phyloP scores from a whole-genome alignment of 2,329 filamentous ascomycete species.

The Trichoderma sp. region DNA sequence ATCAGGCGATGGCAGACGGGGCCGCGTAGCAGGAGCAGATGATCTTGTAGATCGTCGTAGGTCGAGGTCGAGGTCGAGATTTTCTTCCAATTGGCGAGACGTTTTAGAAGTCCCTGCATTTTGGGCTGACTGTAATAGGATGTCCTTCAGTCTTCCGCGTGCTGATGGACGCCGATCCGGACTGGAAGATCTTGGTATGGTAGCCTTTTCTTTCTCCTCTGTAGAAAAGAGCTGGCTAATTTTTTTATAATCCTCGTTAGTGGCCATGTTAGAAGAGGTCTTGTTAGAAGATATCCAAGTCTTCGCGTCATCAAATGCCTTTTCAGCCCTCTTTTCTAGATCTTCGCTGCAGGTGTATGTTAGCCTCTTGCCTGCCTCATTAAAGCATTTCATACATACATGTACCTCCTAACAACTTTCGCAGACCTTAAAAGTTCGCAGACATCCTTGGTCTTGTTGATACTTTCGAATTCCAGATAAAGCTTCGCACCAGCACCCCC shows the following conservation, averaged over 20 bases:
- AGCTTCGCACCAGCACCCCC: slow-evolving; percentile 26
- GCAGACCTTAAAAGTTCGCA: neutral
- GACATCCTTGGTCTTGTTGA: neutral
- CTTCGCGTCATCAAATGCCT: slow-evolving; percentile 24
- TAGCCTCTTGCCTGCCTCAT: neutral
- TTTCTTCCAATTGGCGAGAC: neutral
- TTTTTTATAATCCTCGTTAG: neutral
- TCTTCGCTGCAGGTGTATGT: neutral
- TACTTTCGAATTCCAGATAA: slow-evolving; percentile 33
- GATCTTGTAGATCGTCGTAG: slow-evolving; percentile 37
- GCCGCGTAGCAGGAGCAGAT: slow-evolving; percentile 28
- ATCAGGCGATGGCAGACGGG: slow-evolving; percentile 32
- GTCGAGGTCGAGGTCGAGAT: slow-evolving; percentile 31
- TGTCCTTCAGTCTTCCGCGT: slow-evolving; percentile 37
- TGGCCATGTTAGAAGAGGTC: neutral
- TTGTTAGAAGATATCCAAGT: slow-evolving; percentile 4
- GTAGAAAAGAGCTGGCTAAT: neutral
- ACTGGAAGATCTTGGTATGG: neutral
- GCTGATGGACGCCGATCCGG: neutral
- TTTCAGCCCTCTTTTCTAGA: slow-evolving; percentile 4
- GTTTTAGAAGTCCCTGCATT: neutral
- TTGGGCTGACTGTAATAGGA: slow-evolving; percentile 30
- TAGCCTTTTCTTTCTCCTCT: neutral
- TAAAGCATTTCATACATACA: neutral
- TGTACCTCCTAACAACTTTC: neutral